These are phyloP conservation scores for Xylaria curta DNA, from an alignment of 495 filamentous ascomycete species.

Conservation along the genomic window DNA sequence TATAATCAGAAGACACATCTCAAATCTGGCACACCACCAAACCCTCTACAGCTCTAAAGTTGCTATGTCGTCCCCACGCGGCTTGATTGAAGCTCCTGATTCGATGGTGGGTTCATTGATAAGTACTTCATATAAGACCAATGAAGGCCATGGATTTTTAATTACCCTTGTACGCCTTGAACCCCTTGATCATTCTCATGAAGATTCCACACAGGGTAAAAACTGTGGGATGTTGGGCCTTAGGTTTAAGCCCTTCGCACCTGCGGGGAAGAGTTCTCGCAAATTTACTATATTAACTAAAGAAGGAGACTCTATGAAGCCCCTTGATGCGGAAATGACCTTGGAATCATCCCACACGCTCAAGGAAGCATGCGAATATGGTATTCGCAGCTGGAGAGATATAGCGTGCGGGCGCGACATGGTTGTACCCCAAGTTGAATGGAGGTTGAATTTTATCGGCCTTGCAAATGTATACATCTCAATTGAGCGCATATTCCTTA, in stretches of 20 bases:
- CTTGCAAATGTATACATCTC: constrained; percentile 5
- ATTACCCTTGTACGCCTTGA: background rate
- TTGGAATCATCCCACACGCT: background rate
- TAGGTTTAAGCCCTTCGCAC: background rate
- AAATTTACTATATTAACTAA: background rate
- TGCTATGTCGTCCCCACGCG: background rate
- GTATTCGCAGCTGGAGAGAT: background rate
- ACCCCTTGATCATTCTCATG: background rate
- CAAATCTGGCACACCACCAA: background rate
- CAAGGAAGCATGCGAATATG: background rate
- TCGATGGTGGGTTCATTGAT: background rate
- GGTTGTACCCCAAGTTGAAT: background rate
- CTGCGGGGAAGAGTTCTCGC: background rate
- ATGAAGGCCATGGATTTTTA: background rate
- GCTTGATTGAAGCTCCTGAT: background rate
- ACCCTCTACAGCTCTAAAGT: too few species aligned
- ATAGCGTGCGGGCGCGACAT: background rate
- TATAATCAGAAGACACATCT: background rate
- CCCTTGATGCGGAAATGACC: background rate
- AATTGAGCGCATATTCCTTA: background rate
- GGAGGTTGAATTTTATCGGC: background rate
- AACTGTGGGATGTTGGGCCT: background rate
- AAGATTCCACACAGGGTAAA: background rate
- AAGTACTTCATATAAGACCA: background rate
- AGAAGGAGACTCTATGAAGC: background rate